phyloP scores from a whole-genome alignment of 1,139 yeast genomes.

The Hyphopichia khmerensis region DNA sequence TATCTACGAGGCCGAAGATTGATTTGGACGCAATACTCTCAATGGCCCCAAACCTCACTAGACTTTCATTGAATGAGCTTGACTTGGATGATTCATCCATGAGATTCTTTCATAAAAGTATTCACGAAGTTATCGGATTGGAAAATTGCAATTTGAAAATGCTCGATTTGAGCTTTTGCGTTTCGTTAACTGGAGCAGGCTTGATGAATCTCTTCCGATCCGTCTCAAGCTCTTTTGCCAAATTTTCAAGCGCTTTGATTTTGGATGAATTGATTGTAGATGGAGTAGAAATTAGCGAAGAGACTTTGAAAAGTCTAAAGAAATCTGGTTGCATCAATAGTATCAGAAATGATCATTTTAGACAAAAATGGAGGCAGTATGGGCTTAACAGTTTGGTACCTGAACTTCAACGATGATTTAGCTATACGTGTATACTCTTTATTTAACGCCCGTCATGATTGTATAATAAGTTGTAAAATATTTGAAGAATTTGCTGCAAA shows the following conservation, averaged over 20 bases:
- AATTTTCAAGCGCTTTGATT: background rate
- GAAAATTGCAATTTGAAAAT: conserved; percentile 16
- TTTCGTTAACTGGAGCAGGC: conserved; percentile 37
- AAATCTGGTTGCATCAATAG: conserved; percentile 18
- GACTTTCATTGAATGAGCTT: conserved; percentile 32
- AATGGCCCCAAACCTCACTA: conserved; percentile 21
- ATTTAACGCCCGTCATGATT: background rate
- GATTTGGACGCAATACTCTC: conserved; percentile 21
- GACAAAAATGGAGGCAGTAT: conserved; percentile 34
- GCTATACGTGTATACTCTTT: background rate
- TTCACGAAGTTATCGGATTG: conserved; percentile 15
- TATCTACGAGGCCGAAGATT: conserved; percentile 13
- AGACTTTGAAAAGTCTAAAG: conserved; percentile 25
- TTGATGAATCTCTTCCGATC: conserved; percentile 28
- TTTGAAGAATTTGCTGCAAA: too few relatives aligned
- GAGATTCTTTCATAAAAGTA: conserved; percentile 28
- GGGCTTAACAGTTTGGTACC: conserved; percentile 32
- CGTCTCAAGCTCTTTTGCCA: background rate
- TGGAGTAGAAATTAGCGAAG: conserved; percentile 34
- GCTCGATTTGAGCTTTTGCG: conserved; percentile 40
- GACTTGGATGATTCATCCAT: conserved; percentile 39
- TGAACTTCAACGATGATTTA: conserved; percentile 3
- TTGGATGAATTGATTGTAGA: conserved; percentile 28
- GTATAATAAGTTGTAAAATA: too few relatives aligned
- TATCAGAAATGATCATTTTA: conserved; percentile 26